A percentile compares a stretch with the other conserved stretches of the same genome.
These are phyloP conservation scores for Lepidium campestre DNA, from an alignment of 441 rosid species.

Conservation along the genomic window DNA sequence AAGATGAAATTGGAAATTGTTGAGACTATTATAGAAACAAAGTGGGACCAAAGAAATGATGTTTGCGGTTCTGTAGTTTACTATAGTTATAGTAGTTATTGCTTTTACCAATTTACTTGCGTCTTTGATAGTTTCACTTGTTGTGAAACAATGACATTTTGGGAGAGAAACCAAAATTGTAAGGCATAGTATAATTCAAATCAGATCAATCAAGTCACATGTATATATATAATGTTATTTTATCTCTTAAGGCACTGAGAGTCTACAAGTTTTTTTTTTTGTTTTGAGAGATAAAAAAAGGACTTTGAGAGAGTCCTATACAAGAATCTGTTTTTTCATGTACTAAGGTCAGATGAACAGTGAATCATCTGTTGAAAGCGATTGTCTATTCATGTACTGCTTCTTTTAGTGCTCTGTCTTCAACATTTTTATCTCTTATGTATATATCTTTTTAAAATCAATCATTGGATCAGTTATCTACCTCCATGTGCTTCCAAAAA, in stretches of 20 bases:
- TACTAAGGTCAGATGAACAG: constrained; percentile 31
- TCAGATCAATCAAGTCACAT: constrained; percentile 28
- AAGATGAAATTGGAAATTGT: constrained; percentile 5
- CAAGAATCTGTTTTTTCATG: constrained; percentile 20
- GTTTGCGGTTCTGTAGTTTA: constrained; percentile 9
- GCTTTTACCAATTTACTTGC: background rate
- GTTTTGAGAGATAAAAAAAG: background rate
- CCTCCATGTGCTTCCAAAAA: constrained; percentile 32
- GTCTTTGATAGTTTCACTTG: constrained; percentile 1
- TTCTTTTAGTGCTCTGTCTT: constrained; percentile 27
- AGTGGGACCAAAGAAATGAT: constrained; percentile 15
- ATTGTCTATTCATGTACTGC: constrained; percentile 25
- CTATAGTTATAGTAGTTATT: background rate
- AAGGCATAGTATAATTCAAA: constrained; percentile 10
- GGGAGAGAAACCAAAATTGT: constrained; percentile 6
- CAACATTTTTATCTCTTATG: constrained; percentile 1
- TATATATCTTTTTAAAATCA: background rate
- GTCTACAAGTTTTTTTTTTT: background rate
- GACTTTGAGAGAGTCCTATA: constrained; percentile 18
- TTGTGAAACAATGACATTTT: too few species aligned
- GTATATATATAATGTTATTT: constrained; percentile 10
- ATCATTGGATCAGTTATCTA: constrained; percentile 29
- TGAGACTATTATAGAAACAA: constrained; percentile 8
- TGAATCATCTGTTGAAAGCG: constrained; percentile 24
- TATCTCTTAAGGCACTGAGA: background rate